phyloP scores from a whole-genome alignment of 345 rosid species.

The Dovyalis caffra region DNA sequence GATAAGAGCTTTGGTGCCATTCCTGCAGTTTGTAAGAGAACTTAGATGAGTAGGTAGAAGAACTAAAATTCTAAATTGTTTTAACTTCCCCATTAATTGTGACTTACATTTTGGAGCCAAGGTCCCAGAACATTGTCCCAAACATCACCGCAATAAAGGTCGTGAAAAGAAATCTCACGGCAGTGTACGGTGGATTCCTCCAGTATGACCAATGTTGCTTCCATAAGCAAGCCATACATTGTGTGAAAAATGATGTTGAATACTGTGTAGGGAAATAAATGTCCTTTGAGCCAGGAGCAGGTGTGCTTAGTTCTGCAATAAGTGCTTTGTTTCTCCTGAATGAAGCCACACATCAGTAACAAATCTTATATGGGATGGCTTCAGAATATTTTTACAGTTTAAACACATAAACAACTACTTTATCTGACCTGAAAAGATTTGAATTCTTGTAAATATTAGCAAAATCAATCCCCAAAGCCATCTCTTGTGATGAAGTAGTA shows the following conservation, averaged over 20 bases:
- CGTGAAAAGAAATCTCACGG: conserved; percentile 24
- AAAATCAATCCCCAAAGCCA: conserved; percentile 59
- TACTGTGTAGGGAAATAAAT: conserved; percentile 20
- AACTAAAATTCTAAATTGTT: neutral
- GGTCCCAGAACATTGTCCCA: conserved; percentile 29
- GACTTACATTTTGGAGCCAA: conserved; percentile 23
- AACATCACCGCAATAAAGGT: conserved; percentile 22
- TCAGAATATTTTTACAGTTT: neutral
- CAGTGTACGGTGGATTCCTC: conserved; percentile 28
- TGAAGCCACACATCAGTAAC: neutral
- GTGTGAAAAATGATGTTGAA: conserved; percentile 17
- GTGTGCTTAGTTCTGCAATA: conserved; percentile 15
- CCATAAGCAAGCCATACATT: conserved; percentile 24
- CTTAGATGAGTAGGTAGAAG: neutral
- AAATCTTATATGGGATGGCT: neutral
- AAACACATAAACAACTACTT: neutral
- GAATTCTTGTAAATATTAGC: conserved; percentile 55
- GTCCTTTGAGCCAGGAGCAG: conserved; percentile 21
- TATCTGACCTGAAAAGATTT: conserved; percentile 49
- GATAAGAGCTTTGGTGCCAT: conserved; percentile 38
- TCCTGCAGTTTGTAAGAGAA: conserved; percentile 33
- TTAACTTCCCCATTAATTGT: no score
- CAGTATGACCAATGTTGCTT: conserved; percentile 29
- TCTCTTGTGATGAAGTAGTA: conserved; percentile 55
- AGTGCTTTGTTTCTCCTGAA: conserved; percentile 47